phyloP scores from a whole-genome alignment of 1,139 yeast species.

The Saccharomyces hybrid region DNA sequence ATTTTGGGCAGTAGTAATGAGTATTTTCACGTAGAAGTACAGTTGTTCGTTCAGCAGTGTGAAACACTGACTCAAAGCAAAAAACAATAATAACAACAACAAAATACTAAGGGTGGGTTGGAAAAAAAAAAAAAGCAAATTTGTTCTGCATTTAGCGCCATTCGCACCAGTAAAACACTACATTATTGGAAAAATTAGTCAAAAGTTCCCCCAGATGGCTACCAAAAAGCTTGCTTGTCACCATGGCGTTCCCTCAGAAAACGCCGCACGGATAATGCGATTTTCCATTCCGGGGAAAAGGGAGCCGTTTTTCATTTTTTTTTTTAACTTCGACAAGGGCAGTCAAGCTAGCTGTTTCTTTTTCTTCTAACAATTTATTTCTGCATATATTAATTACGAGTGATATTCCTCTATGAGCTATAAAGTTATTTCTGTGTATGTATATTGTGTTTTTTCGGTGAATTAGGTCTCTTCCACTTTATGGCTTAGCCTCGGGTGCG shows the following conservation, averaged over 20 bases:
- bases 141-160: not conserved
- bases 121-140: not conserved
- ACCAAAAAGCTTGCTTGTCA: not conserved
- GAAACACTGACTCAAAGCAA: not conserved
- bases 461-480: not conserved
- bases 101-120: not conserved
- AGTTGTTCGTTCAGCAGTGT: not conserved
- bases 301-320: not conserved
- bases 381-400: not conserved
- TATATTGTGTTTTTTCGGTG: not conserved
- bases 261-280: not conserved
- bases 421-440: not conserved
- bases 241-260: not conserved
- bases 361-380: not conserved
- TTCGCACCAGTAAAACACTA: not conserved
- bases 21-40: not conserved
- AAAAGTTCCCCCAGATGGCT: not conserved
- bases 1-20: not conserved
- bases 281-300: not conserved
- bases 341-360: not conserved
- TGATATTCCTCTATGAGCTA: not conserved
- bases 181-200: not conserved
- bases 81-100: not conserved
- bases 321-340: not conserved
- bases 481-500: not conserved